phyloP scores from a whole-genome alignment of 2,329 filamentous ascomycete species.

The Aspergillus sp. region DNA sequence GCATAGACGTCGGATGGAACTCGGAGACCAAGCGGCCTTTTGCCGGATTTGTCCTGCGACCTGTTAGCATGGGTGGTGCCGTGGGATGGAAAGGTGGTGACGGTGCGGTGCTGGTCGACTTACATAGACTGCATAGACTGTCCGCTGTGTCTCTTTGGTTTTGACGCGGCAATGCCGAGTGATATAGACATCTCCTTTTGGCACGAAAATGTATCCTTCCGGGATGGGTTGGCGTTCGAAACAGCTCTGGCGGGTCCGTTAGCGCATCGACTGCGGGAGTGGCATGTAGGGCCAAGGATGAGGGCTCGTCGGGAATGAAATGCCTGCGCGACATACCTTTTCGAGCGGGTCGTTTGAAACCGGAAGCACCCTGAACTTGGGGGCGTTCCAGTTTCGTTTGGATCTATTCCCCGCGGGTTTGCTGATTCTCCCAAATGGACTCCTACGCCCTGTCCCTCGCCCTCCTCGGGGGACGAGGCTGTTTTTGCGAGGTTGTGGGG shows the following conservation, averaged over 20 bases:
- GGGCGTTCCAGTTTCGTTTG: slow-evolving; percentile 11
- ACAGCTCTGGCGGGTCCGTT: slow-evolving; percentile 27
- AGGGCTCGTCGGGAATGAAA: neutral
- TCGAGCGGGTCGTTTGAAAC: slow-evolving; percentile 25
- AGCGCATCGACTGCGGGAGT: slow-evolving; percentile 5
- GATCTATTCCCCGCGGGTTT: neutral
- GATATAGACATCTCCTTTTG: slow-evolving; percentile 42
- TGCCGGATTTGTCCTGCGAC: slow-evolving; percentile 27
- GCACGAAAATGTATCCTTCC: slow-evolving; percentile 38
- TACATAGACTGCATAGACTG: slow-evolving; percentile 40
- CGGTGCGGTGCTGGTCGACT: slow-evolving; percentile 7
- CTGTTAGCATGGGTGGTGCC: slow-evolving; percentile 5
- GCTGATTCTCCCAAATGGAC: neutral
- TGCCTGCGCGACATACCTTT: slow-evolving; percentile 18
- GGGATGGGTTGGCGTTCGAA: slow-evolving; percentile 26
- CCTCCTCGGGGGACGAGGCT: slow-evolving; percentile 3
- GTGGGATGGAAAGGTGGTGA: neutral
- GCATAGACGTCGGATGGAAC: slow-evolving; percentile 39
- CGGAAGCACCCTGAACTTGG: slow-evolving; percentile 15
- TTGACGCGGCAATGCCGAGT: slow-evolving; percentile 40
- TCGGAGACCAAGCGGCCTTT: slow-evolving; percentile 41
- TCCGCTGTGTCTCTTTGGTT: slow-evolving; percentile 29
- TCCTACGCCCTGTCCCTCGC: slow-evolving; percentile 1
- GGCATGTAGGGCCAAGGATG: neutral
- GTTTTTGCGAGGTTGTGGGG: slow-evolving; percentile 13